Base-by-base conservation (phyloP, 2,329 filamentous ascomycete species). In the Microdochium bolleyi region DNA sequence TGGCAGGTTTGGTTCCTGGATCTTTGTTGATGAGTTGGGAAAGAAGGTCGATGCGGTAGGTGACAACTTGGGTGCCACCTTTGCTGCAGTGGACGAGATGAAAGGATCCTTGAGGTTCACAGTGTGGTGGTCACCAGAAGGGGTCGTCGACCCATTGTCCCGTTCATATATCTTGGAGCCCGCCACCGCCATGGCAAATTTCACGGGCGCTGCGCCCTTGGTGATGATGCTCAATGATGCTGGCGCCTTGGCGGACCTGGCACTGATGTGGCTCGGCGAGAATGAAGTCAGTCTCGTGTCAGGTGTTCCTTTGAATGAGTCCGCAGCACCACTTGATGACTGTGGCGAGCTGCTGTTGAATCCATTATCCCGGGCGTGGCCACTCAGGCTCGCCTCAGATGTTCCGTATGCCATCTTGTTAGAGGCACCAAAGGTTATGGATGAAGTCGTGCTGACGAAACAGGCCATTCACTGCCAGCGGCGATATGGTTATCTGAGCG, bases 211-310 rank as follows among this genome's bases (percentile, higher is more conserved):
- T 19, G 53, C 58, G 11, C 70, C 67, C n/a, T 66, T 60, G 21
- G 63, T 54, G 30, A 60, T 61, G 13, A 64, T 54, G 41, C 58
- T 62, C 38, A 72, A 59, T 9, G 64, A 60, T 25, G 70, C 68
- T 16, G 69, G 57, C 19, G 65, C 58, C 54, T 69, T 71, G 16
- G 67, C 66, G 21, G 75, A 73, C 57, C 74, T 76, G 37, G 69
- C 67, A 14, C 75, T 74, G 51, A 67, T 67, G 41, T 82, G 80
- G 16, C 82, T 78, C 0, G 84, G 83, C 3, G 84, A 87, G 62
- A 87, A 86, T 5, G 78, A 70, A 4, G 83, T 84, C 44, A 85
- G 58, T 50, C 77, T 79, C 8, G 84, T 86, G 54, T 85, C 82
- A 0, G 85, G 84, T 5, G 85, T 88, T 16, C 77, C 79, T 58